Base-by-base conservation (phyloP, 768 basidiomycete genomes). In the Termitomyces sp. region DNA sequence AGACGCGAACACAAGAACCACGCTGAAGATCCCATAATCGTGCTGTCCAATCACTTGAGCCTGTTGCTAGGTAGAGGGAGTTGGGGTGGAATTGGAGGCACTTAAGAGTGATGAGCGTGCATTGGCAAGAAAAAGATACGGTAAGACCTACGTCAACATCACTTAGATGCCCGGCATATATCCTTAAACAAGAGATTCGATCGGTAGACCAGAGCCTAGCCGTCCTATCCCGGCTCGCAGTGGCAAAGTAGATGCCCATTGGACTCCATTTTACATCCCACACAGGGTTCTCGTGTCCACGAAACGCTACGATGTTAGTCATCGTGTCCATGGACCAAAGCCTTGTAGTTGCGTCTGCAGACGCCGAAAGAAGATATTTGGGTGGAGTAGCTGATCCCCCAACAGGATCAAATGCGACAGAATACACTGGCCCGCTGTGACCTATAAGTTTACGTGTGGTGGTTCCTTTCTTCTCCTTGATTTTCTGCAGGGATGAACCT, bases 221-320 rank as follows among this genome's bases (percentile, higher is more conserved):
- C 4, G 97, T 97, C 61, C 93, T 79, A 73, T 99, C 97, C 57
- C 97, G 79, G 67, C 95, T 96, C 17, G 86, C 96, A 17, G 92
- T 96, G 7, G 97, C 96, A 73, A 99, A 99, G 76, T 99, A 98
- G n/a, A 96, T 86, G 4, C 97, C 96, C 81, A 94, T 88, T 10
- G 97, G 96, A 69, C 93, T 96, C 97, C 97, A 99, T 71, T 98
- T 90, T 12, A 96, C 95, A 67, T 98, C 97, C 97, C 97, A 99
- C 0, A 99, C 88, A 0, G 97, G 95, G 72, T 97, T 96, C 70
- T 96, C 89, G 68, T 99, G 97, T 0, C 97, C 96, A 38, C 94
- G 84, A 71, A 95, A 99, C 6, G 90, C 95, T 20, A 95, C 95
- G 10, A 98, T 76, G 67, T 97, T 97, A 15, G 91, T 85, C 82